Percentiles rank a stretch among this genome's conserved stretches.
phyloP scores from a whole-genome alignment of 1,139 yeast species.

The Yamadazyma diospyri region DNA sequence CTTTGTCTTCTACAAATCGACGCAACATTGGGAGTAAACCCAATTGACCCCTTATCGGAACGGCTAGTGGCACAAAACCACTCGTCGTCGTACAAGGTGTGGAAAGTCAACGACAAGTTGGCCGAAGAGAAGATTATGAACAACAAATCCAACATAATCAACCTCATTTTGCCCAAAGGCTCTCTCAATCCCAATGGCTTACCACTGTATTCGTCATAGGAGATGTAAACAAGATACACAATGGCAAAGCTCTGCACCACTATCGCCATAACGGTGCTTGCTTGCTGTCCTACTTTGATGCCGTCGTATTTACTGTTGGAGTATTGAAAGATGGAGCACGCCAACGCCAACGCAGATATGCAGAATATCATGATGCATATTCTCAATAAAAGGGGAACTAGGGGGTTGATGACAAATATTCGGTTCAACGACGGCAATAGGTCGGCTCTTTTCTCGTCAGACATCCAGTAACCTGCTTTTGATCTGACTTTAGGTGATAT shows the following conservation, averaged over 20 bases:
- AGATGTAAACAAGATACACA: constrained; percentile 72
- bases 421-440: constrained; percentile 61
- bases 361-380: constrained; percentile 62
- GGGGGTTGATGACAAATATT: constrained; percentile 69
- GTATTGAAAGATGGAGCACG: constrained; percentile 56
- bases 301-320: constrained; percentile 40
- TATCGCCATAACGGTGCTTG: constrained; percentile 90
- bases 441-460: constrained; percentile 58
- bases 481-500: constrained; percentile 41
- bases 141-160: constrained; percentile 72
- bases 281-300: constrained; percentile 62
- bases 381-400: constrained; percentile 75
- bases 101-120: constrained; percentile 78
- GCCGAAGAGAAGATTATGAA: constrained; percentile 94
- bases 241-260: constrained; percentile 79
- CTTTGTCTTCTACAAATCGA: constrained; percentile 76
- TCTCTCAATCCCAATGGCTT: constrained; percentile 87
- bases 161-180: constrained; percentile 76
- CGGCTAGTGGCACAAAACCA: constrained; percentile 64
- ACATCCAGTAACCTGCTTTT: constrained; percentile 67
- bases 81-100: constrained; percentile 71
- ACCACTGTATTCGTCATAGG: constrained; percentile 88
- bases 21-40: constrained; percentile 27
- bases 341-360: constrained; percentile 61
- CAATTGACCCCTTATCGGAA: constrained; percentile 16